phyloP scores from a whole-genome alignment of 2,329 filamentous ascomycete species.

The Emmonsia crescens region DNA sequence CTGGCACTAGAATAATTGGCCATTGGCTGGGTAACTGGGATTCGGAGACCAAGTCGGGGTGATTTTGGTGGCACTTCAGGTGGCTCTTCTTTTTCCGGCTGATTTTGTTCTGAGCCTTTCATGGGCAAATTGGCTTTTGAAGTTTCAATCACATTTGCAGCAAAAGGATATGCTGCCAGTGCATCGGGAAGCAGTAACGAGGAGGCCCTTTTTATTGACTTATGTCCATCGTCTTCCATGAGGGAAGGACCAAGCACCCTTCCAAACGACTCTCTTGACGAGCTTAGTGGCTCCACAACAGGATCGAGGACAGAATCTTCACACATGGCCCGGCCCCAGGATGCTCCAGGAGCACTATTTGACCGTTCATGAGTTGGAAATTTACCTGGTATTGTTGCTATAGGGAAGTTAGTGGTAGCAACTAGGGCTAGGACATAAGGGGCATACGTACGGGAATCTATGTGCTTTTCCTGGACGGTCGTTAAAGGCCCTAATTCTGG shows the following conservation, averaged over 20 bases:
- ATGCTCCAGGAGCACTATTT: constrained; percentile 16
- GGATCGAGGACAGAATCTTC: constrained; percentile 7
- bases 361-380: constrained; percentile 19
- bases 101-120: neutral
- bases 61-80: constrained; percentile 22
- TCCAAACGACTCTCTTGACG: constrained; percentile 3
- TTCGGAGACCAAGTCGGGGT: constrained; percentile 13
- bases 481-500: constrained; percentile 15
- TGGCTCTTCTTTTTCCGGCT: constrained; percentile 6
- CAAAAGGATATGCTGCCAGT: neutral
- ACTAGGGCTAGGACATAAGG: neutral
- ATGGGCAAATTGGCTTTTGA: neutral
- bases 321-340: constrained; percentile 7
- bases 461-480: constrained; percentile 12
- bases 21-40: constrained; percentile 7
- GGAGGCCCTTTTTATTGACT: constrained; percentile 8
- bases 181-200: constrained; percentile 5
- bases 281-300: constrained; percentile 10
- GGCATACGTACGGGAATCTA: constrained; percentile 20
- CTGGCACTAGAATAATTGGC: constrained; percentile 7
- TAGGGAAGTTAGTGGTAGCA: neutral
- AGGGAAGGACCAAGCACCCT: constrained; percentile 4
- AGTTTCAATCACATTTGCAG: neutral
- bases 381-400: constrained; percentile 21
- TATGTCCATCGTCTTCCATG: constrained; percentile 4